phyloP scores from a whole-genome alignment of 2,329 filamentous ascomycete species.

The Cladosporium austrohemisphaericum region DNA sequence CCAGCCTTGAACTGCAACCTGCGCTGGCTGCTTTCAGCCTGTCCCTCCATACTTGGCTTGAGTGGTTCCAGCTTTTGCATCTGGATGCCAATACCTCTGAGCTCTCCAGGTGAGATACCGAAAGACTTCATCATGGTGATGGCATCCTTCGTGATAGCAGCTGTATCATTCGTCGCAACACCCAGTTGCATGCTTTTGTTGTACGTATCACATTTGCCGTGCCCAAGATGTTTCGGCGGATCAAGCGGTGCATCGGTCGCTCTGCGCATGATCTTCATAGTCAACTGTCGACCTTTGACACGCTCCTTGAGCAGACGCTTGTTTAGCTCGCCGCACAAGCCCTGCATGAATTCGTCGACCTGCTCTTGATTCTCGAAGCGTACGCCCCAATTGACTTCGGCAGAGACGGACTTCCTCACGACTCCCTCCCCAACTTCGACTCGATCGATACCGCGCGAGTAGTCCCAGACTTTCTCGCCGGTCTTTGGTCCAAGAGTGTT shows the following conservation, averaged over 20 bases:
- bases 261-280: slow-evolving; percentile 91
- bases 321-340: slow-evolving; percentile 79
- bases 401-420: slow-evolving; percentile 88
- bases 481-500: slow-evolving; percentile 83
- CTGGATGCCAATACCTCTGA: slow-evolving; percentile 88
- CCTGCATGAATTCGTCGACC: slow-evolving; percentile 85
- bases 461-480: slow-evolving; percentile 85
- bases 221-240: slow-evolving; percentile 87
- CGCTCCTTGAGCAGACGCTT: slow-evolving; percentile 75
- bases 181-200: slow-evolving; percentile 84
- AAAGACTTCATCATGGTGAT: slow-evolving; percentile 78
- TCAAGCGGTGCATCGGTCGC: slow-evolving; percentile 83
- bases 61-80: slow-evolving; percentile 87
- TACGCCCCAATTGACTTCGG: slow-evolving; percentile 97
- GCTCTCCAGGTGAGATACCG: slow-evolving; percentile 81
- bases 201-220: slow-evolving; percentile 91
- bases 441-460: slow-evolving; percentile 80
- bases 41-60: slow-evolving; percentile 54
- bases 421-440: slow-evolving; percentile 82
- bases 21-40: slow-evolving; percentile 70
- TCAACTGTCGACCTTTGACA: slow-evolving; percentile 83
- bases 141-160: slow-evolving; percentile 73
- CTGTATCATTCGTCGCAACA: slow-evolving; percentile 72
- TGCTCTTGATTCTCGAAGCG: slow-evolving; percentile 89
- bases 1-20: slow-evolving; percentile 67